Conservation (phyloP, 1,284 basidiomycete species). For the Ustilago trichophora region DNA sequence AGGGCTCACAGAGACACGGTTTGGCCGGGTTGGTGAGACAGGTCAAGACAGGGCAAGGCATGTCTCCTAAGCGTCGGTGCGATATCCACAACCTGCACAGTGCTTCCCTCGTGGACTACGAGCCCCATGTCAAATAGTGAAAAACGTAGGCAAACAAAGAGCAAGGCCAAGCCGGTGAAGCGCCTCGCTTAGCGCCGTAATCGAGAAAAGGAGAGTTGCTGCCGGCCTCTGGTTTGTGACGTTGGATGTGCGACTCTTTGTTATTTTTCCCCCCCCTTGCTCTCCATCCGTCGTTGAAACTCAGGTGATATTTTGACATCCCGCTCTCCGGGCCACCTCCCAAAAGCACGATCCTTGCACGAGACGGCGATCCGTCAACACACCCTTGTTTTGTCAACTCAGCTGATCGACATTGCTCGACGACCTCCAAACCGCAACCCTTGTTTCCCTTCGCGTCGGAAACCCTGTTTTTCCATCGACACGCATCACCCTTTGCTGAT, state of each 20-base stretch:
- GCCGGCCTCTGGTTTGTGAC: constrained; percentile 26
- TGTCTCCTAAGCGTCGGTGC: background rate
- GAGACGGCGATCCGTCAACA: constrained; percentile 11
- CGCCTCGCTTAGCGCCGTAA: constrained; percentile 11
- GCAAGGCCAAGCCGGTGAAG: background rate
- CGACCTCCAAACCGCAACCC: no score
- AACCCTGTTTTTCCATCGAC: background rate
- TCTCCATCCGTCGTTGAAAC: constrained; percentile 36
- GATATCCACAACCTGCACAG: no score
- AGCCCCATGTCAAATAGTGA: background rate
- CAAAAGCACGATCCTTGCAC: constrained; percentile 5
- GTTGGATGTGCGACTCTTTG: no score
- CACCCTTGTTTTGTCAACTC: constrained; percentile 13
- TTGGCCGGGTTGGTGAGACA: constrained; percentile 6
- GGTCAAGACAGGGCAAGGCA: constrained; percentile 2
- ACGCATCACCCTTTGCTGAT: no score
- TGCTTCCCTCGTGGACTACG: no score
- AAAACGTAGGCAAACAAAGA: background rate
- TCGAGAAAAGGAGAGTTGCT: no score
- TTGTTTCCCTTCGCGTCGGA: background rate
- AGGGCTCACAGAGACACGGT: background rate
- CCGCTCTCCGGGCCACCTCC: background rate
- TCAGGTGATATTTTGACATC: constrained; percentile 41
- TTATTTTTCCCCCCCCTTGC: no score
- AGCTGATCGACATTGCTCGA: constrained; percentile 36